Percentiles rank a stretch among this genome's conserved stretches.
phyloP scores from a whole-genome alignment of 371 early-diverging fungal genomes.

The Funneliformis caledonium region DNA sequence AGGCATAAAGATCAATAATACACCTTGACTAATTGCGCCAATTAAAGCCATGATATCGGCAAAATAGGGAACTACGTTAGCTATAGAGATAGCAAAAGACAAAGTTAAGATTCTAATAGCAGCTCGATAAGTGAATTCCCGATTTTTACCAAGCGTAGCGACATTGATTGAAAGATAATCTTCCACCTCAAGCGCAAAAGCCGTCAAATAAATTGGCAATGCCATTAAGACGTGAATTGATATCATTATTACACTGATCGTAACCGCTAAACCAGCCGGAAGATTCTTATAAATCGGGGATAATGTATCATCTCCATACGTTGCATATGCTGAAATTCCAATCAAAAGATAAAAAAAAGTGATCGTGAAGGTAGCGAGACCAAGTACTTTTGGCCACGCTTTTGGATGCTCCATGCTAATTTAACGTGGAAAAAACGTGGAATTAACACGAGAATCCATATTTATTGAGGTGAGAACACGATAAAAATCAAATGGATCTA shows the following conservation, averaged over 20 bases:
- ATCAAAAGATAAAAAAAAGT: slow-evolving; percentile 77
- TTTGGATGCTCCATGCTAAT: slow-evolving; percentile 79
- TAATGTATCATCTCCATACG: slow-evolving; percentile 72
- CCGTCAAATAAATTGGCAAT: slow-evolving; percentile 79
- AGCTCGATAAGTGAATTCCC: slow-evolving; percentile 22
- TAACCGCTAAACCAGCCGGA: slow-evolving; percentile 65
- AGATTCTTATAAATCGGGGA: slow-evolving; percentile 80
- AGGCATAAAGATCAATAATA: slow-evolving; percentile 83
- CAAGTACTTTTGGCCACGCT: slow-evolving; percentile 74
- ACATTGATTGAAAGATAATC: slow-evolving; percentile 53
- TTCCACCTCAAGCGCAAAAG: slow-evolving; percentile 78
- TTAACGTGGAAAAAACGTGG: slow-evolving; percentile 66
- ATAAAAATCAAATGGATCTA: slow-evolving; percentile 21
- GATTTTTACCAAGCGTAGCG: neutral
- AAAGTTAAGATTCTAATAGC: neutral
- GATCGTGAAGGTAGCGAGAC: slow-evolving; percentile 74
- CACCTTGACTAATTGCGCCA: slow-evolving; percentile 80
- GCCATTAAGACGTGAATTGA: slow-evolving; percentile 83
- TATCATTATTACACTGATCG: slow-evolving; percentile 73
- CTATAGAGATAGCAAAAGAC: slow-evolving; percentile 47
- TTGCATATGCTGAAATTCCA: slow-evolving; percentile 80
- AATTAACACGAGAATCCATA: neutral
- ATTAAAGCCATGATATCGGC: slow-evolving; percentile 83
- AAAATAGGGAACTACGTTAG: slow-evolving; percentile 79
- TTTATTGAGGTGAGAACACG: neutral